Percentiles rank a stretch among this genome's conserved stretches.
Evolutionary conservation across 176 grass and related monocot species (phyloP).

Genomic region (Musa troglodytarum): DNA sequence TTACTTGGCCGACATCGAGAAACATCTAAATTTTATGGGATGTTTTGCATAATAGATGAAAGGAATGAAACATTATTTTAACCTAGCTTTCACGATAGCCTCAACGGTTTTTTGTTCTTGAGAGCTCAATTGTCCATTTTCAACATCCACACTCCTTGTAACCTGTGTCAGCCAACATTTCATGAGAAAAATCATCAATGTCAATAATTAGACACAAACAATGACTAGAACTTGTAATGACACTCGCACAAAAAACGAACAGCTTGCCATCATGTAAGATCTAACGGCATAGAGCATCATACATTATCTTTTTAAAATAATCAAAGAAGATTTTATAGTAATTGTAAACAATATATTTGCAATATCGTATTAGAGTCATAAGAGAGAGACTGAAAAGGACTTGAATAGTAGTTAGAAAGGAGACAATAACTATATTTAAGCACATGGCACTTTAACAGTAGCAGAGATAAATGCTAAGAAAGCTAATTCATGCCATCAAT

Average conservation of each 20-base stretch:
- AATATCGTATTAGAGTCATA: background rate
- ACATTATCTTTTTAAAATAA: background rate
- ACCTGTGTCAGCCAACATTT: constrained; percentile 5
- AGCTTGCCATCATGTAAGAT: no score
- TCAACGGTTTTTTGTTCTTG: constrained; percentile 29
- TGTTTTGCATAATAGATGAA: background rate
- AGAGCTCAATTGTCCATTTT: constrained; percentile 23
- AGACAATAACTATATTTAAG: background rate
- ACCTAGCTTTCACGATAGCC: constrained; percentile 36
- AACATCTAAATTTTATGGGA: background rate
- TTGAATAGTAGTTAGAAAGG: background rate
- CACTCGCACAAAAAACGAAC: no score
- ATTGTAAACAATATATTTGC: background rate
- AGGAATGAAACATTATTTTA: background rate
- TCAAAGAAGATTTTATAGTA: background rate
- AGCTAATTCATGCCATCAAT: background rate
- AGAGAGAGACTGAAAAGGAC: background rate
- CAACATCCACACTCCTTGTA: constrained; percentile 23
- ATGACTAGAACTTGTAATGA: no score
- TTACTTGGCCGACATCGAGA: background rate
- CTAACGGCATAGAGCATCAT: no score
- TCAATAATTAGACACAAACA: no score
- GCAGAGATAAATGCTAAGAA: background rate
- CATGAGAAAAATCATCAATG: background rate
- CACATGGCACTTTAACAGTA: background rate